These are phyloP conservation scores for Diaporthe capsici DNA, from an alignment of 2,329 filamentous ascomycete genomes.

Conservation along the genomic window DNA sequence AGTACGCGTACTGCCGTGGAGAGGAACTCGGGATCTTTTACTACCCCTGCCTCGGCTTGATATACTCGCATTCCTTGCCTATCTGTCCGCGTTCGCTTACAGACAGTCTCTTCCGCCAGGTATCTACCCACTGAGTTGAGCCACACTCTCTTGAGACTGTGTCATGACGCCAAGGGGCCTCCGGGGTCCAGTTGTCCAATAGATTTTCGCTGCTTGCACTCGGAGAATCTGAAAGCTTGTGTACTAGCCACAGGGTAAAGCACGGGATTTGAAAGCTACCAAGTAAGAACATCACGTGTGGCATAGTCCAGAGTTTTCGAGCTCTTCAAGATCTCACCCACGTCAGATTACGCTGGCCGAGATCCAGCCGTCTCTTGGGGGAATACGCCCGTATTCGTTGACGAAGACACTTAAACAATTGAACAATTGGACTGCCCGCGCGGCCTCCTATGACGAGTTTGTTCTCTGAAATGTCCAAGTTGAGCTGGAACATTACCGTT, in stretches of 20 bases:
- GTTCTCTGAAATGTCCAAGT: neutral
- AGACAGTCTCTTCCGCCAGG: neutral
- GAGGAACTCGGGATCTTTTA: too few relatives aligned
- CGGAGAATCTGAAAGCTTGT: neutral
- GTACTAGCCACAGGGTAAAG: neutral
- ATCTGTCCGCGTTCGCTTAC: neutral
- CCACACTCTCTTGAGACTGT: too few relatives aligned
- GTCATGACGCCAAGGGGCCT: neutral
- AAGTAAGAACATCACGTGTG: neutral
- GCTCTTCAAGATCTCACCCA: neutral
- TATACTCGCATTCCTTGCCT: too few relatives aligned
- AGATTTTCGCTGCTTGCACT: neutral
- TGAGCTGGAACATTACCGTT: neutral
- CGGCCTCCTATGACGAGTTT: neutral
- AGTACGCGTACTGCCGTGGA: conserved; percentile 1
- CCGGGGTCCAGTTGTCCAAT: neutral
- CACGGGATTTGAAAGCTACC: too few relatives aligned
- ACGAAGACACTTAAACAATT: neutral
- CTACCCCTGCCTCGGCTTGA: neutral
- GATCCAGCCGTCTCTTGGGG: too few relatives aligned
- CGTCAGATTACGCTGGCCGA: too few relatives aligned
- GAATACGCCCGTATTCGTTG: neutral
- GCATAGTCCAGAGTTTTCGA: neutral
- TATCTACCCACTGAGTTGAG: neutral
- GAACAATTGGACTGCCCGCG: neutral